These are phyloP conservation scores for Wickerhamomyces mucosus DNA, from an alignment of 805 yeast genomes.

Conservation along the genomic window DNA sequence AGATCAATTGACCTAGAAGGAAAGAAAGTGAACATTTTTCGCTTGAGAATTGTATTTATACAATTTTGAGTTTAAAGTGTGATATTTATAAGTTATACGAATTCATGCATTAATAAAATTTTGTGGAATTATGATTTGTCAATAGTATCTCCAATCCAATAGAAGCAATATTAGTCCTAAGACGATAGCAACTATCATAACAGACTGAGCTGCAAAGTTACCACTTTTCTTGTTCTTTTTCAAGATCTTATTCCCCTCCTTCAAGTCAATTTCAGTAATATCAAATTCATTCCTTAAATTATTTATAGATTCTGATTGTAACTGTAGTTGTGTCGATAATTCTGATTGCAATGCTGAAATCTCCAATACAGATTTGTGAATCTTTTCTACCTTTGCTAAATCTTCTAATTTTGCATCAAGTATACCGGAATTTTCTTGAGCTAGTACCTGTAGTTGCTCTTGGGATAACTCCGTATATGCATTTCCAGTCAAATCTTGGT, in stretches of 20 bases:
- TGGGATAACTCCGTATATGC: slow-evolving; percentile 23
- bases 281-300: slow-evolving; percentile 57
- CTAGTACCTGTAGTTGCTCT: slow-evolving; percentile 49
- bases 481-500: slow-evolving; percentile 16
- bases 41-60: no score
- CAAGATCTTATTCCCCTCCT: slow-evolving; percentile 62
- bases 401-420: slow-evolving; percentile 50
- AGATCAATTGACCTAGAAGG: no score
- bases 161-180: slow-evolving; percentile 49
- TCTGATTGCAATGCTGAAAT: slow-evolving; percentile 70
- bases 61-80: no score
- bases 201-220: slow-evolving; percentile 47
- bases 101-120: no score
- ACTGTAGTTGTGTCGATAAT: slow-evolving; percentile 57
- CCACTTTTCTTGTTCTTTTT: slow-evolving; percentile 59
- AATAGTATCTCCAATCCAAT: slow-evolving; percentile 37
- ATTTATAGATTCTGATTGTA: slow-evolving; percentile 64
- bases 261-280: slow-evolving; percentile 54
- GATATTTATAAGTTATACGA: no score
- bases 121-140: no score
- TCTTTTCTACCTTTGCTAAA: slow-evolving; percentile 45
- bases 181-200: slow-evolving; percentile 44
- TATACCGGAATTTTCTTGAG: slow-evolving; percentile 48
- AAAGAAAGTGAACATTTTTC: no score
- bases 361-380: slow-evolving; percentile 59